Conservation (phyloP, 192 early-diverging fungal genomes). For the Physocladia obscura region DNA sequence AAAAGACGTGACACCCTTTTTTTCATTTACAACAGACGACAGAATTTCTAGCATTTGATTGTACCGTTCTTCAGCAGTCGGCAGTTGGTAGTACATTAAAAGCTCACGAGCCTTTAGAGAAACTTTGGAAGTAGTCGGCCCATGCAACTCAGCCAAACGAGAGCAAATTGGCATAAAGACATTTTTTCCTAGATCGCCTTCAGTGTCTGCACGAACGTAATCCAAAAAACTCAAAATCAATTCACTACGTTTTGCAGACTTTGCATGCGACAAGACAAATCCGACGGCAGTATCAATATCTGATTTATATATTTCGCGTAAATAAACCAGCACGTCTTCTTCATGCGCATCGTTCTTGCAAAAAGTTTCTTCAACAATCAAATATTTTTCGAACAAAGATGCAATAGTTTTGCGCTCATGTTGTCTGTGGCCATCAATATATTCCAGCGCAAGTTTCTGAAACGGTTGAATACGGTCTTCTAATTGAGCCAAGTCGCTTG, state of each 20-base stretch:
- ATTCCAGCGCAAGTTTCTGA: slow-evolving; percentile 63
- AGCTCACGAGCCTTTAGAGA: slow-evolving; percentile 93
- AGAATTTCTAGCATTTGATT: slow-evolving; percentile 83
- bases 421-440: slow-evolving; percentile 70
- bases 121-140: slow-evolving; percentile 79
- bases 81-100: slow-evolving; percentile 88
- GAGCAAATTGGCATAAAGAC: slow-evolving; percentile 75
- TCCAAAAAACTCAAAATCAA: slow-evolving; percentile 79
- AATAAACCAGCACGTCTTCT: slow-evolving; percentile 79
- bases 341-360: slow-evolving; percentile 58
- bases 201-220: slow-evolving; percentile 65
- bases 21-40: slow-evolving; percentile 49
- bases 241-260: slow-evolving; percentile 66
- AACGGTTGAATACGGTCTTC: slow-evolving; percentile 68
- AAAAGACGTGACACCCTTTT: slow-evolving; percentile 31
- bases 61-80: slow-evolving; percentile 86
- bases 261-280: slow-evolving; percentile 77
- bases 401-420: slow-evolving; percentile 74
- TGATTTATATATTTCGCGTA: slow-evolving; percentile 85
- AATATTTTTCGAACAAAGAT: slow-evolving; percentile 80
- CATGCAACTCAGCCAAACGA: slow-evolving; percentile 73
- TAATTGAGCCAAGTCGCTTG: slow-evolving; percentile 63
- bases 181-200: slow-evolving; percentile 58
- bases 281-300: slow-evolving; percentile 50
- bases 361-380: slow-evolving; percentile 82